phyloP scores from a whole-genome alignment of 129 eudicot genomes.

The Helichrysum umbraculigerum region DNA sequence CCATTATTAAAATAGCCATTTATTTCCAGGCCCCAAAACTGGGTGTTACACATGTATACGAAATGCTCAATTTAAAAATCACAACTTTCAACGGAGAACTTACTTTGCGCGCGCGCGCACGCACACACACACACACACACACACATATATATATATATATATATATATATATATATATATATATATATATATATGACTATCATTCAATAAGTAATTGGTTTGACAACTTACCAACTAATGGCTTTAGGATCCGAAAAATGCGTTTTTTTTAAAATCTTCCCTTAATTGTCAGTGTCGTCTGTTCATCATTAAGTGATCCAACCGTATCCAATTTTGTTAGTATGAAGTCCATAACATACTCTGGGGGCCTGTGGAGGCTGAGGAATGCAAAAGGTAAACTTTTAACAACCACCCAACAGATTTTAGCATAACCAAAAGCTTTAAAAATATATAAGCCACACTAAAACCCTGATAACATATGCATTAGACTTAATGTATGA shows the following conservation, averaged over 20 bases:
- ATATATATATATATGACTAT: background rate
- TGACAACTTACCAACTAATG: constrained; percentile 54
- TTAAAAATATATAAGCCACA: background rate
- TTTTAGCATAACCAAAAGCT: background rate
- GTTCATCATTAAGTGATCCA: constrained; percentile 71
- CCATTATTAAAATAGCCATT: no score
- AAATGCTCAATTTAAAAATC: no score
- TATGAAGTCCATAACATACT: constrained; percentile 68
- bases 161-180: no score
- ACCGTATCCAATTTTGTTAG: constrained; percentile 74
- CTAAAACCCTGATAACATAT: background rate
- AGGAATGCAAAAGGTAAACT: background rate
- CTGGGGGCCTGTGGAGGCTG: constrained; percentile 68
- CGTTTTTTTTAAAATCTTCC: constrained; percentile 63
- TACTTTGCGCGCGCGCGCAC: no score
- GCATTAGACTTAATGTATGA: background rate
- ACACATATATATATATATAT: no score
- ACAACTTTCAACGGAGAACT: no score
- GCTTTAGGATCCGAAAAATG: constrained; percentile 59
- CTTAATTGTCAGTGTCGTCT: constrained; percentile 58
- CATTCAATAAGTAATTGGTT: constrained; percentile 1
- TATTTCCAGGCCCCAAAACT: no score
- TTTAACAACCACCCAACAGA: background rate
- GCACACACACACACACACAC: no score
- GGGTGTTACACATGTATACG: no score